Evolutionary conservation across 2,329 filamentous ascomycete species (phyloP).

Genomic region (Phaeomoniella chlamydospora): DNA sequence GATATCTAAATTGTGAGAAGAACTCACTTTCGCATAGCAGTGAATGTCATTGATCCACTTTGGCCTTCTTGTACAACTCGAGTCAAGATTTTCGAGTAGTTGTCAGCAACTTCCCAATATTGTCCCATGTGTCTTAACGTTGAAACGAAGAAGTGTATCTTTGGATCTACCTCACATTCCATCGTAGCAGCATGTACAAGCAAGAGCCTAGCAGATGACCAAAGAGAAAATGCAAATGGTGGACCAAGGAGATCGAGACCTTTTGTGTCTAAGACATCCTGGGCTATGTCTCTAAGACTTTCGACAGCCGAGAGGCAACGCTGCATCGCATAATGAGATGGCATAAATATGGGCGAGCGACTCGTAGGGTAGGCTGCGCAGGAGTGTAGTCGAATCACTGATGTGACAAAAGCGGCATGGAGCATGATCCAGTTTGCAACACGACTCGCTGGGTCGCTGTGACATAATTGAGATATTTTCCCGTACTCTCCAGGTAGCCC

Average conservation of each 20-base stretch:
- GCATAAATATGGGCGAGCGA: conserved; percentile 74
- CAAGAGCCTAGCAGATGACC: conserved; percentile 76
- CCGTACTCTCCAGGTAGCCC: conserved; percentile 70
- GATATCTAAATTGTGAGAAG: conserved; percentile 39
- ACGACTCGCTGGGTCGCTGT: conserved; percentile 48
- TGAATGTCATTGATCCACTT: conserved; percentile 51
- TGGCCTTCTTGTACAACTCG: conserved; percentile 76
- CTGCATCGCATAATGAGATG: conserved; percentile 73
- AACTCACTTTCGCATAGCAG: conserved; percentile 11
- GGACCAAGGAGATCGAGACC: conserved; percentile 72
- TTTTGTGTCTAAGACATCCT: conserved; percentile 61
- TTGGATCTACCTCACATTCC: conserved; percentile 65
- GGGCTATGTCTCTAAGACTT: conserved; percentile 62
- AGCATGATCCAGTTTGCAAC: conserved; percentile 81
- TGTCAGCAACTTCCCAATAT: conserved; percentile 73
- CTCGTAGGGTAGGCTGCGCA: conserved; percentile 87
- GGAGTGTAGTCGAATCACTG: conserved; percentile 79
- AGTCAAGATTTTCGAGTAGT: conserved; percentile 67
- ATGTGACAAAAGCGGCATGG: conserved; percentile 80
- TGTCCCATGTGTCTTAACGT: conserved; percentile 66
- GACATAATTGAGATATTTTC: conserved; percentile 67
- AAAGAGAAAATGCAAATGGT: conserved; percentile 81
- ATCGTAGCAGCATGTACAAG: conserved; percentile 85
- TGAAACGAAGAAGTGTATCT: conserved; percentile 70
- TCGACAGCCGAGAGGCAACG: conserved; percentile 72